These are phyloP conservation scores for Yueomyces sinensis DNA, from an alignment of 805 yeast species.

Conservation along the genomic window DNA sequence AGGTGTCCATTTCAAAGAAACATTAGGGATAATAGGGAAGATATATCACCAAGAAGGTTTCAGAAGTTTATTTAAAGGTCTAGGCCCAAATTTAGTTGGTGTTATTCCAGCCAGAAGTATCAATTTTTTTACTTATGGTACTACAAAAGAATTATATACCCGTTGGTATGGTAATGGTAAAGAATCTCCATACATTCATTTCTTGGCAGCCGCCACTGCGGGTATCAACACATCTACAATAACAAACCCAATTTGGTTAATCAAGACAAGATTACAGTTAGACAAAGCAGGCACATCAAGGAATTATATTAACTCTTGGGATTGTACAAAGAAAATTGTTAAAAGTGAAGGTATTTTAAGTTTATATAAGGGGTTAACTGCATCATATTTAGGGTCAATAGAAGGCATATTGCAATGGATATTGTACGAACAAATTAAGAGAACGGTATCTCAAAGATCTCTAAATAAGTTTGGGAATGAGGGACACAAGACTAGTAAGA, in stretches of 20 bases:
- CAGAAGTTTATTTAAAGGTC: conserved; percentile 79
- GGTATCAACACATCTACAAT: conserved; percentile 92
- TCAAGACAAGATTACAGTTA: conserved; percentile 86
- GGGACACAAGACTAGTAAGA: conserved; percentile 31
- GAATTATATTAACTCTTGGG: conserved; percentile 71
- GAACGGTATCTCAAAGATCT: conserved; percentile 43
- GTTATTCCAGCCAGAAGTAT: conserved; percentile 97
- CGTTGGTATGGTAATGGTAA: conserved; percentile 53
- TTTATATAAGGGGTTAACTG: conserved; percentile 81
- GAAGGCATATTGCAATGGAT: conserved; percentile 96
- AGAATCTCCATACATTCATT: conserved; percentile 76
- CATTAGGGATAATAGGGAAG: conserved; percentile 53
- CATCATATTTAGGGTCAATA: conserved; percentile 84
- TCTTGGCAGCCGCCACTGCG: conserved; percentile 77
- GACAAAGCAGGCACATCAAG: conserved; percentile 58
- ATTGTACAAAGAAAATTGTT: conserved; percentile 60
- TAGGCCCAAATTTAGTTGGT: conserved; percentile 94
- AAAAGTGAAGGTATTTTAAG: conserved; percentile 69
- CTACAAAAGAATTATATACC: conserved; percentile 70
- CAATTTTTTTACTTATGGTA: conserved; percentile 92
- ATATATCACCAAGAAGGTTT: conserved; percentile 72
- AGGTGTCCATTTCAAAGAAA: conserved; percentile 67
- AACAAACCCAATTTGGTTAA: conserved; percentile 95
- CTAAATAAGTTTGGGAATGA: conserved; percentile 22
- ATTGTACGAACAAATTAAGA: conserved; percentile 87